These are phyloP conservation scores for Galerina marginata DNA, from an alignment of 768 basidiomycete genomes.

Conservation along the genomic window DNA sequence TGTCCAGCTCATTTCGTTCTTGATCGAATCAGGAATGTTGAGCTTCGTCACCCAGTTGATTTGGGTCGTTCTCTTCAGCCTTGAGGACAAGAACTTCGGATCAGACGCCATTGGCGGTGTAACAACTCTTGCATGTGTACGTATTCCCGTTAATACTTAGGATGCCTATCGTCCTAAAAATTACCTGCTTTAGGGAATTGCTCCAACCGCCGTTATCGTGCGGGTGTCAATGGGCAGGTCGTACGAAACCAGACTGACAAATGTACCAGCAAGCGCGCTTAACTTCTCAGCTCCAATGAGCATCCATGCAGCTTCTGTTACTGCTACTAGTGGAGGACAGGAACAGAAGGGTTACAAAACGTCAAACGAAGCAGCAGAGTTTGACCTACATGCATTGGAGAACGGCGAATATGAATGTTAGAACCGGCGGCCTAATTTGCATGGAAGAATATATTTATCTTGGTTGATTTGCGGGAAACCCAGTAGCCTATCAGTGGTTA, in stretches of 20 bases:
- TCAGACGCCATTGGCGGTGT: constrained; percentile 1
- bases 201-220: constrained; percentile 8
- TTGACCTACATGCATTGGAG: no score
- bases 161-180: no score
- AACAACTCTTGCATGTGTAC: constrained; percentile 2
- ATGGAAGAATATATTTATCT: no score
- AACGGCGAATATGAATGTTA: no score
- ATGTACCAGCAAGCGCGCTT: neutral
- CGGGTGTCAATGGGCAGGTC: constrained; percentile 9
- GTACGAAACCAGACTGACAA: neutral
- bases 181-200: constrained; percentile 2
- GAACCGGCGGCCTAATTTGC: no score
- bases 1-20: neutral
- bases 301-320: neutral
- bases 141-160: neutral
- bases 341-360: no score
- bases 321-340: no score
- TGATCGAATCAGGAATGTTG: constrained; percentile 7
- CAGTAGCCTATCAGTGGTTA: no score
- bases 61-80: constrained; percentile 10
- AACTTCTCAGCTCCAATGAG: neutral
- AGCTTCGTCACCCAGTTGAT: constrained; percentile 7
- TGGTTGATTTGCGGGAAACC: no score
- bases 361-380: no score
- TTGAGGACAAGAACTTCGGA: constrained; percentile 8